phyloP scores from a whole-genome alignment of 1,139 yeast genomes.

The Hyphopichia wangnamkhiaoensis region DNA sequence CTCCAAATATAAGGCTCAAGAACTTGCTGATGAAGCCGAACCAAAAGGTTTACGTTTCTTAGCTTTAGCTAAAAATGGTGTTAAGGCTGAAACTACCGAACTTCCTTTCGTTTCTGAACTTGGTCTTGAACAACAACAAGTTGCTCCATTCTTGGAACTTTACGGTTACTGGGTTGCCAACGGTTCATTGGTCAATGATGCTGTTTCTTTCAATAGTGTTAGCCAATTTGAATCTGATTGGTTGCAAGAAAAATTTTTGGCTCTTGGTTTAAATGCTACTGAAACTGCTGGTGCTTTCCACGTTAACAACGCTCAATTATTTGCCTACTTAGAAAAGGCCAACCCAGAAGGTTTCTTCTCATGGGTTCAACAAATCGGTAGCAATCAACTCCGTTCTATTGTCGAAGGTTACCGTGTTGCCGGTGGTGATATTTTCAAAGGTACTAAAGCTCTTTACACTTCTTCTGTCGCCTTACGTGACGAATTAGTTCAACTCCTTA shows the following conservation, averaged over 20 bases:
- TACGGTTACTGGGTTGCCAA: not conserved
- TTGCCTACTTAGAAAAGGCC: not conserved
- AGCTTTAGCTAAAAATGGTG: not conserved
- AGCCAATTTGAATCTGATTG: not conserved
- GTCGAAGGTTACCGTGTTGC: not conserved
- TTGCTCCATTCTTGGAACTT: not conserved
- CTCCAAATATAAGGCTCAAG: not conserved
- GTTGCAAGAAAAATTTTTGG: not conserved
- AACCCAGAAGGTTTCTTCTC: not conserved
- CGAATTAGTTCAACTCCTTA: not conserved
- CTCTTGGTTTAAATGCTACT: not conserved
- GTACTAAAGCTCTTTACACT: not conserved
- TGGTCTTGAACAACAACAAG: not conserved
- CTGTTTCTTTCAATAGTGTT: not conserved
- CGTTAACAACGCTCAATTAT: not conserved
- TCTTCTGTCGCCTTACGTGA: not conserved
- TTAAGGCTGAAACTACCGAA: not conserved
- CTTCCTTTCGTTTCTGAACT: not conserved
- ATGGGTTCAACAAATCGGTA: not conserved
- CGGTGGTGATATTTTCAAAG: not conserved
- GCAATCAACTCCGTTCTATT: not conserved
- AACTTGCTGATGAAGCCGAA: not conserved
- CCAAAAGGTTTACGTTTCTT: not conserved
- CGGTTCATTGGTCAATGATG: not conserved
- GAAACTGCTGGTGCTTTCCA: not conserved